Evolutionary conservation across 176 grass and related monocot genomes (phyloP).

Genomic region (maize (Zea mays)): DNA sequence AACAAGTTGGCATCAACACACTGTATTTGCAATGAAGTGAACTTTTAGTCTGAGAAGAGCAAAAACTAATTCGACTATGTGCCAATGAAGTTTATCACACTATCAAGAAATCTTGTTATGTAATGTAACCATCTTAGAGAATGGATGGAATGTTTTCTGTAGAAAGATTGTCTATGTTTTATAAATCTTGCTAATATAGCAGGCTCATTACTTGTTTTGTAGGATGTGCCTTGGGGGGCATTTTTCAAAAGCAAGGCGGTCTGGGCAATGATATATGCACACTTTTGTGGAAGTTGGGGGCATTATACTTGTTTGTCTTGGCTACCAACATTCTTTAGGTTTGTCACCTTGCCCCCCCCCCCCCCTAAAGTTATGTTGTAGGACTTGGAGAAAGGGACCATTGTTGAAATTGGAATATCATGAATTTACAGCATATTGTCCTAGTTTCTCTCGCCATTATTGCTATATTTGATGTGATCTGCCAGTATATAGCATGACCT

Average conservation of each 20-base stretch:
- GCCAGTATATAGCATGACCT: neutral
- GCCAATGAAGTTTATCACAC: constrained; percentile 12
- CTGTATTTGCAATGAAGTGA: neutral
- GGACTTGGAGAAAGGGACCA: neutral
- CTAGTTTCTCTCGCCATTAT: constrained; percentile 4
- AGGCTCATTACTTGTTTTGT: constrained; percentile 38
- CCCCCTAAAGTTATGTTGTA: constrained; percentile 8
- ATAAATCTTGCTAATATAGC: neutral
- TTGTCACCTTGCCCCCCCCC: constrained; percentile 10
- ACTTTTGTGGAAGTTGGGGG: constrained; percentile 98
- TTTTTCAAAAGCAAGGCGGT: constrained; percentile 94
- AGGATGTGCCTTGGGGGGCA: constrained; percentile 96
- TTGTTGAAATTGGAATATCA: constrained; percentile 15
- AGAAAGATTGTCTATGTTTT: constrained; percentile 18
- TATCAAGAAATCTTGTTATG: constrained; percentile 14
- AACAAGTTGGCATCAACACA: neutral
- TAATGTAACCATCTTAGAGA: constrained; percentile 14
- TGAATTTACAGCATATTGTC: neutral
- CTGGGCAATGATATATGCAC: constrained; percentile 99
- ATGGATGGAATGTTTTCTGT: neutral
- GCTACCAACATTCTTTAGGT: constrained; percentile 97
- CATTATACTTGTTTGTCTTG: constrained; percentile 98
- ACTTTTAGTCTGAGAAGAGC: neutral
- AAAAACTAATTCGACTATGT: constrained; percentile 23
- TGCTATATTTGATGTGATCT: constrained; percentile 9